Evolutionary conservation across 192 early-diverging fungal genomes (phyloP).

Genomic region (Backusella westeae): DNA sequence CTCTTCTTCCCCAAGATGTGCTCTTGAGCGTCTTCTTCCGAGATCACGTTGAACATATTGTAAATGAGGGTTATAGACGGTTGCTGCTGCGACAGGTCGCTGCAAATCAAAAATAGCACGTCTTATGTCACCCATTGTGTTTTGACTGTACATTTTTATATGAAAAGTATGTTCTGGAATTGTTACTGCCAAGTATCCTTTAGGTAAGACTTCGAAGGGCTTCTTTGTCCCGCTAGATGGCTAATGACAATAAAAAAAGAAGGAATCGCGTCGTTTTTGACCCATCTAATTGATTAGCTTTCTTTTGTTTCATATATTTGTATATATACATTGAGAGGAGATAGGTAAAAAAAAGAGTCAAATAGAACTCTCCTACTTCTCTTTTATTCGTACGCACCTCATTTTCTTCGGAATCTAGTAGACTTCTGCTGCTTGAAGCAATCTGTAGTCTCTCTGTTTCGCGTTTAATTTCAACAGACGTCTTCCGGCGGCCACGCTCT

Average conservation of each 20-base stretch:
- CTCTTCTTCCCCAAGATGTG: not conserved
- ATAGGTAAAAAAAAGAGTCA: not conserved
- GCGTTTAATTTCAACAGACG: not conserved
- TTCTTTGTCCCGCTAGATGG: not conserved
- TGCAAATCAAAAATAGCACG: constrained; percentile 14
- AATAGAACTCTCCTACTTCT: not conserved
- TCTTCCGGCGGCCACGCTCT: not conserved
- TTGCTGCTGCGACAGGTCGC: not conserved
- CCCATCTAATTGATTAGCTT: not conserved
- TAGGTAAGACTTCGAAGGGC: constrained; percentile 6
- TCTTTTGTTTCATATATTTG: not conserved
- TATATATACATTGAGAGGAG: not conserved
- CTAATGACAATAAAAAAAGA: not conserved
- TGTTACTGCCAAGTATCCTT: not conserved
- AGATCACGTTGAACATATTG: not conserved
- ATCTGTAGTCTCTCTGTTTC: not conserved
- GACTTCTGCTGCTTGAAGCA: not conserved
- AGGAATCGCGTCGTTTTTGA: not conserved
- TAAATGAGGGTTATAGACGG: not conserved
- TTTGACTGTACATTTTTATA: constrained; percentile 16
- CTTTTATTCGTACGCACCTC: not conserved
- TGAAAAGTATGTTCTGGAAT: constrained; percentile 10
- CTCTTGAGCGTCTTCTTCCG: constrained; percentile 11
- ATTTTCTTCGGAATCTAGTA: not conserved
- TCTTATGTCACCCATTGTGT: constrained; percentile 7